Evolutionary conservation across 305 asterid genomes (phyloP), one percentile per base, ranked within the genome.

Genomic region (Fraxinus dipetala): DNA sequence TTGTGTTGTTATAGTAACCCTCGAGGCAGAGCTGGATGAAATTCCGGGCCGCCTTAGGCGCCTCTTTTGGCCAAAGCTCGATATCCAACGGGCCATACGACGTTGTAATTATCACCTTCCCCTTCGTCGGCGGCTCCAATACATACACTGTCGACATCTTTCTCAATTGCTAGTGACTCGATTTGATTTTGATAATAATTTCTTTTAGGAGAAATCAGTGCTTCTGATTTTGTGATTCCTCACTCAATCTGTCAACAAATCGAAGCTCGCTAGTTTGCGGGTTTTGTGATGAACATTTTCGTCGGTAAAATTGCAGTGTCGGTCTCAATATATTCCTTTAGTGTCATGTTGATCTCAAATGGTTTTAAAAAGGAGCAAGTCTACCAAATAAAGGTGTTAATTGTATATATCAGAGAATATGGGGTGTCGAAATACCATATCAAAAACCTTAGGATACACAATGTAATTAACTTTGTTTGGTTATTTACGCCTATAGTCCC

Each of bases 1-100:
- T 90, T 59, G 96, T 92, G 76, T 89, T 87, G 74, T 94, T 84
- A 80, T 92, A 95, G 89, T 91, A 95, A 28, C 99, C 96, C 83
- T 95, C 99, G 48, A 95, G 93, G 90, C 98, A 95, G 7, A 95
- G 97, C 92, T 95, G 99, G 81, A 91, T 95, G 86, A 95, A 93
- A 90, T 95, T 95, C 81, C 98, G 92, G 30, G 89, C 97, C 82
- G 99, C 99, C 82, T 95, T 95, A 0, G 99, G 99, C 31, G 98
- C 98, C 85, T 95, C 98, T 84, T 94, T 95, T 5, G 99, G 99
- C 99, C 98, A 95, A 2, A 95, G 93, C 88, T 95, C 99, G 79
- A 95, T 91, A 90, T 95, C 99, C 63, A 95, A 45, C 8, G 99
- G 94, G 20, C 99, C 99, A 78, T 89, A 90, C 75, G 95, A 90